Conservation (phyloP, 768 basidiomycete species). For the Nidula microcarpa region DNA sequence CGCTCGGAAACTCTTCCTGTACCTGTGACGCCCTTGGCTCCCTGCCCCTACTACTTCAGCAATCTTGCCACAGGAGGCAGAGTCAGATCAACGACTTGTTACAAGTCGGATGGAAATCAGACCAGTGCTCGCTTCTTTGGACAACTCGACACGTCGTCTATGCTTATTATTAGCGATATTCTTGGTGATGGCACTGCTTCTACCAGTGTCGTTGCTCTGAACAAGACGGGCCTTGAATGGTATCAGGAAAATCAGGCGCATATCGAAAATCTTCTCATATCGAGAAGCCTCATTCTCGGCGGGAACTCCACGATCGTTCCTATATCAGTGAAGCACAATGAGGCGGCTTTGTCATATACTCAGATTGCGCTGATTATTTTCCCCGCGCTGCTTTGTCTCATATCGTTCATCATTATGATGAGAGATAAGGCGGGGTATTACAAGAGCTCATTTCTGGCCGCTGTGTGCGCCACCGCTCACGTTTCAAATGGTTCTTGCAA, state of each 20-base stretch:
- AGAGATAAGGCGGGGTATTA: slow-evolving; percentile 3
- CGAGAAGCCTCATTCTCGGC: slow-evolving; percentile 4
- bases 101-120: slow-evolving; percentile 1
- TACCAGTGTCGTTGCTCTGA: slow-evolving; percentile 1
- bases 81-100: slow-evolving; percentile 5
- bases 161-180: slow-evolving; percentile 4
- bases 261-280: slow-evolving; percentile 7
- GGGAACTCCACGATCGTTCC: neutral
- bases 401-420: slow-evolving; percentile 2
- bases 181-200: slow-evolving; percentile 6
- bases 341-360: slow-evolving; percentile 7
- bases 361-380: slow-evolving; percentile 5
- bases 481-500: slow-evolving; percentile 1
- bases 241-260: neutral
- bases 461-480: slow-evolving; percentile 8
- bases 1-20: slow-evolving; percentile 5
- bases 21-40: slow-evolving; percentile 1
- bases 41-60: slow-evolving; percentile 3
- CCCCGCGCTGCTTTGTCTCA: slow-evolving; percentile 2
- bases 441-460: slow-evolving; percentile 8
- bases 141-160: slow-evolving; percentile 5
- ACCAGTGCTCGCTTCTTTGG: slow-evolving; percentile 3
- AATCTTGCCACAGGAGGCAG: slow-evolving; percentile 7
- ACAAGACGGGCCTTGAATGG: slow-evolving; percentile 4
- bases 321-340: neutral